Evolutionary conservation across 371 early-diverging fungal species (phyloP), one percentile per base, ranked within the genome.

Genomic region (Dichotomocladium elegans): DNA sequence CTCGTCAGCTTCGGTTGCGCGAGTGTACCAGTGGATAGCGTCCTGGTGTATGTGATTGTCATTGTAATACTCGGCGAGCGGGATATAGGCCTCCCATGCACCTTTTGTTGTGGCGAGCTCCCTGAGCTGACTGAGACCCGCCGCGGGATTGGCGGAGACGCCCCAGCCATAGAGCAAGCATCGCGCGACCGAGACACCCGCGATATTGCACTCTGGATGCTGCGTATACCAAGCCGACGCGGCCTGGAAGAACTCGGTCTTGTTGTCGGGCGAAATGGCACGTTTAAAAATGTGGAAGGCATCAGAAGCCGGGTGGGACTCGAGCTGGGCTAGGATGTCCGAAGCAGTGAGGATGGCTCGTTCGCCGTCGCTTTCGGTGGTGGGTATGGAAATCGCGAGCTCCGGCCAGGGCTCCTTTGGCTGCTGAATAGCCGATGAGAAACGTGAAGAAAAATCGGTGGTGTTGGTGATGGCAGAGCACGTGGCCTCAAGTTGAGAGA

Each of bases 131-230:
- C 22, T 30, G n/a, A 66, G 58, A 9, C 60, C 66, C 26, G 31
- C 17, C 1, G 41, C 4, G 14, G 62, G 54, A 37, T 61, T 53
- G n/a, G 46, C 35, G 12, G 46, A 17, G 1, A 55, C 55, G 24
- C 62, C 66, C 66, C 66, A 66, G 12, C 62, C 66, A 24, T 62
- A 53, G 14, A 66, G 21, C 17, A 53, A 33, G 26, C 66, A 66
- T 31, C 60, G 56, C 3, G 66, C 62, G 4, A 59, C 29, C 66
- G 62, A 66, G 5, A 61, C 53, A 7, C 48, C 47, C 30, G 62
- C 62, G n/a, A n/a, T n/a, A n/a, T n/a, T n/a, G 9, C 50, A 25
- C n/a, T 42, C 47, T 37, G 58, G 55, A 17, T 59, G 42, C 7
- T 61, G 52, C 3, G 46, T 26, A 28, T 52, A 24, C 56, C 56